These are phyloP conservation scores for Trichosporon faecale DNA, from an alignment of 1,284 basidiomycete species.

Conservation along the genomic window DNA sequence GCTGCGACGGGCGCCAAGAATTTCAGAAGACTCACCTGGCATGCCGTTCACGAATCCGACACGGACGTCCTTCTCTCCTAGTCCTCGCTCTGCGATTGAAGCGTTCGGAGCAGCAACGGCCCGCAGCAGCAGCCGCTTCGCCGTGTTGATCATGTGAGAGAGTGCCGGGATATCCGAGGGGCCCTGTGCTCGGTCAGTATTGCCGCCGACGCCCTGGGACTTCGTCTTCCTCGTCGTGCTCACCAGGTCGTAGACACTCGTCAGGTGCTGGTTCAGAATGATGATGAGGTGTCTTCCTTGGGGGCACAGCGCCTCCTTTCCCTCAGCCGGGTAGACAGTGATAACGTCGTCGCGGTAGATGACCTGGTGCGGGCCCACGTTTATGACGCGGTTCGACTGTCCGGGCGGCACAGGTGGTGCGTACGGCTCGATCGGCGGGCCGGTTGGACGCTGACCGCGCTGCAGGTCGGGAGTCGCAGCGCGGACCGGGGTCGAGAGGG, in stretches of 20 bases:
- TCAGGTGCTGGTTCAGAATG: constrained; percentile 44
- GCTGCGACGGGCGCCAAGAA: background rate
- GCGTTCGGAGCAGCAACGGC: constrained; percentile 2
- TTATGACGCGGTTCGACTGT: constrained; percentile 11
- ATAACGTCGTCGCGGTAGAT: constrained; percentile 42
- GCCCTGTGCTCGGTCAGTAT: constrained; percentile 30
- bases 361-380: constrained; percentile 36
- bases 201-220: background rate
- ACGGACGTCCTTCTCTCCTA: constrained; percentile 27
- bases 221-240: constrained; percentile 21
- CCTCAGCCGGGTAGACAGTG: constrained; percentile 39
- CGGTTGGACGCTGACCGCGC: constrained; percentile 9
- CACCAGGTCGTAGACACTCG: constrained; percentile 48
- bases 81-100: constrained; percentile 12
- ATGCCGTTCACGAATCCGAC: constrained; percentile 43
- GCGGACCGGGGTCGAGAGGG: constrained; percentile 22
- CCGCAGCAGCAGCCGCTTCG: constrained; percentile 29
- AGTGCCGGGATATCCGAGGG: constrained; percentile 45
- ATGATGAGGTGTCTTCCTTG: constrained; percentile 47
- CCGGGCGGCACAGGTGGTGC: background rate
- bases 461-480: constrained; percentile 22
- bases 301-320: constrained; percentile 38
- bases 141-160: constrained; percentile 39
- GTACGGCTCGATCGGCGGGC: constrained; percentile 7
- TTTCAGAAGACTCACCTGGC: constrained; percentile 31